Base-by-base conservation (phyloP, 805 yeast species). In the Starmera caribaea region DNA sequence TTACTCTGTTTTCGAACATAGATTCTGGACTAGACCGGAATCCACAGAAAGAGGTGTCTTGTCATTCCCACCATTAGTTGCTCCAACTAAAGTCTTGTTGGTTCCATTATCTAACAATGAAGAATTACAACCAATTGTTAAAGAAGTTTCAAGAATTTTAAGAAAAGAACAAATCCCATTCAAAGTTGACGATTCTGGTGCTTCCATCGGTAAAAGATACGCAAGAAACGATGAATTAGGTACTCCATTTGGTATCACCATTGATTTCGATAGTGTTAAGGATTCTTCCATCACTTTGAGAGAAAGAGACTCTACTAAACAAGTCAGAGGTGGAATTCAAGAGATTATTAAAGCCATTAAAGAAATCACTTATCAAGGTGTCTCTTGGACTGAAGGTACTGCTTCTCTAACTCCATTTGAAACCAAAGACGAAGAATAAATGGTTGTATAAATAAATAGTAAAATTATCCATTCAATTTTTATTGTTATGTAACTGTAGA, bases 161-260 rank as follows among this genome's bases (percentile, higher is more conserved):
- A 87, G 92, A 65, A 66, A 70, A 47, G 79, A 76, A 45, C 90
- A 88, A 62, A 79, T 92, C 53, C 90, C 97, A 50, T 86, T 89
- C 74, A 90, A 89, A 74, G 81, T 90, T 43, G 98, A 92, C 62
- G 97, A 90, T 63, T 87, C 97, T 9, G 84, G 95, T 50, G 97
- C 96, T 16, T 85, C 97, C 28, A 92, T 90, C 55, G 98, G 98
- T 68, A 86, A 89, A 71, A 82, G 98, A 69, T 90, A 90, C 57
- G 88, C 98, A 47, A 85, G 98, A 71, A 90, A 90, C 63, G 98
- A 90, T 65, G 98, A 90, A 70, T 74, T 90, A 58, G 98, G 98
- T 65, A 92, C 97, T 40, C 98, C 98, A 53, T 92, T 92, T 61
- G 98, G 98, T 62, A 78, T 90, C 65, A 90, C 98, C 48, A 83